Evolutionary conservation across 805 yeast species (phyloP).

Genomic region (Pichia kluyveri): DNA sequence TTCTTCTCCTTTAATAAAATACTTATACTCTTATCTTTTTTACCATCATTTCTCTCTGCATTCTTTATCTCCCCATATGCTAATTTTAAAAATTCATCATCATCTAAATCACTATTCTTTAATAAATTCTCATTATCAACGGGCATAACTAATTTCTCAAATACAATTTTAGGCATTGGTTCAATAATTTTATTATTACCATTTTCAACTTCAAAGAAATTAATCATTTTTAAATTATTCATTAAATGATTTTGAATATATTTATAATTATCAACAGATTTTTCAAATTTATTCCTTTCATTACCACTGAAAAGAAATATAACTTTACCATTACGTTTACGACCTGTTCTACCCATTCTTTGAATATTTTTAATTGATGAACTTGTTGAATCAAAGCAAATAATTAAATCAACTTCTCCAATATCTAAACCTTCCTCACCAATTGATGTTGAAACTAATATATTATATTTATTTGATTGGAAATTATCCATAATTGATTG

Average conservation of each 20-base stretch:
- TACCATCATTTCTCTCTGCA: too few relatives aligned
- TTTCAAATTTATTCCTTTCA: conserved; percentile 71
- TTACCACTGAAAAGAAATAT: conserved; percentile 64
- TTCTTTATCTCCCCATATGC: conserved; percentile 58
- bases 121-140: conserved; percentile 53
- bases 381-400: conserved; percentile 87
- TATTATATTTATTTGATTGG: conserved; percentile 63
- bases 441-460: conserved; percentile 89
- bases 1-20: too few relatives aligned
- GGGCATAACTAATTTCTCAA: conserved; percentile 61
- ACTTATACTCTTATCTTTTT: too few relatives aligned
- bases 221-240: conserved; percentile 17
- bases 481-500: conserved; percentile 69
- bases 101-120: conserved; percentile 40
- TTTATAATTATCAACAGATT: conserved; percentile 77
- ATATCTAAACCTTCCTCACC: conserved; percentile 99
- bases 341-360: conserved; percentile 97
- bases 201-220: conserved; percentile 26
- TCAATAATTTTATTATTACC: conserved; percentile 60
- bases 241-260: conserved; percentile 48
- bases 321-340: conserved; percentile 84
- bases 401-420: conserved; percentile 92
- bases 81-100: conserved; percentile 50
- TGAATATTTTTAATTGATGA: conserved; percentile 92
- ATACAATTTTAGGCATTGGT: conserved; percentile 38